Base-by-base conservation (phyloP, 306 rosid species). In the Casuarina glauca region DNA sequence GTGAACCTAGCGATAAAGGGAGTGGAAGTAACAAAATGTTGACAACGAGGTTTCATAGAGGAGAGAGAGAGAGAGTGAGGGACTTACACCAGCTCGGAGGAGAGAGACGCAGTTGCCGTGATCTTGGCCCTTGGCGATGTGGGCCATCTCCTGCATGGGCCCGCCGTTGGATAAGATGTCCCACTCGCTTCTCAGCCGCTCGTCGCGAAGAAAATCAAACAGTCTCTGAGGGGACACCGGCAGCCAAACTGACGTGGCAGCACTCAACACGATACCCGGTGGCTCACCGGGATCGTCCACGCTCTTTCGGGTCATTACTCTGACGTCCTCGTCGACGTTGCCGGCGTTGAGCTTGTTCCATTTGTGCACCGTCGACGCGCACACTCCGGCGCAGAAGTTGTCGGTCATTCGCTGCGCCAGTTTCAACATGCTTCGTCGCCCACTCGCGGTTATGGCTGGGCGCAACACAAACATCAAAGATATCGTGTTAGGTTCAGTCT, bases 121-220 rank as follows among this genome's bases (percentile, higher is more conserved):
- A 73, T 92, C 92, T 71, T 90, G 97, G 51, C 97, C 97, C 78
- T 95, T 95, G 26, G 98, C 97, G 5, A 95, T 91, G 86, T 91
- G 97, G 61, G 96, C 93, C 97, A 95, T 95, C 77, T 92, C 98
- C 69, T 95, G 97, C 98, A 95, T 95, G 74, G 98, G 98, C 11
- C 98, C 97, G 42, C 98, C 98, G 51, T 95, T 95, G 9, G 98
- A 95, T 11, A 95, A 87, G 13, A 95, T 95, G 81, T 95, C 98
- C 98, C 98, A 95, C 81, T 95, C 95, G 53, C 97, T 92, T 6
- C 98, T 79, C 1, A 95, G 93, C 32, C 92, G 76, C 52, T 95
- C 98, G 6, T 95, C 92, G 1, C 98, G 95, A 0, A 95, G 82
- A 79, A 95, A 95, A 72, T 95, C 89, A 1, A 95, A 95, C 17